Evolutionary conservation across 345 rosid genomes (phyloP).

Genomic region (Euphorbia pulcherrima): DNA sequence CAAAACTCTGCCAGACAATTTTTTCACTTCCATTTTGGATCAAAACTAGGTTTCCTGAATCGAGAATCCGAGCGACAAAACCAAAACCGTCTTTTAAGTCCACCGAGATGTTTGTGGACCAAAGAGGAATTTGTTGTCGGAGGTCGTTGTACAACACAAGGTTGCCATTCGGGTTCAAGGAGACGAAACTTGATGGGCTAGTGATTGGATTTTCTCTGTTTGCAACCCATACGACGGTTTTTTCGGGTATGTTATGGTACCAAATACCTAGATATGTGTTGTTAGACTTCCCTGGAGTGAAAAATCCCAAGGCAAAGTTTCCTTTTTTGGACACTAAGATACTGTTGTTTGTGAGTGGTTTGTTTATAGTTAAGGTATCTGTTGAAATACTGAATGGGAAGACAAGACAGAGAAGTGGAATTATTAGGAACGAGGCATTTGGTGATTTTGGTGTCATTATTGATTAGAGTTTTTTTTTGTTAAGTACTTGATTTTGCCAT

Average conservation of each 20-base stretch:
- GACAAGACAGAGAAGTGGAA: background rate
- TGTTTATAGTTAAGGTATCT: background rate
- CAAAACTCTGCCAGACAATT: constrained; percentile 20
- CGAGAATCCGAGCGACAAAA: background rate
- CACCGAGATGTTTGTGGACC: constrained; percentile 14
- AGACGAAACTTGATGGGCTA: constrained; percentile 10
- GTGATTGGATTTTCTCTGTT: constrained; percentile 15
- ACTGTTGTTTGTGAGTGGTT: background rate
- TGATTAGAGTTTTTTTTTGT: background rate
- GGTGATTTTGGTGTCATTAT: background rate
- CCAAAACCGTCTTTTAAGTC: too few relatives aligned
- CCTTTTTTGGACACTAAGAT: background rate
- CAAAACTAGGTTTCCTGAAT: constrained; percentile 17
- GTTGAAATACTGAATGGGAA: background rate
- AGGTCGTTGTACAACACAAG: background rate
- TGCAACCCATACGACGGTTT: constrained; percentile 18
- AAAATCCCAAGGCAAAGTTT: constrained; percentile 4
- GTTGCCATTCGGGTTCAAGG: background rate
- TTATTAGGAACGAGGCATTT: background rate
- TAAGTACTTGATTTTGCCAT: background rate
- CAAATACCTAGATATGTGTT: constrained; percentile 17
- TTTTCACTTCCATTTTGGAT: background rate
- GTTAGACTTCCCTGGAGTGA: constrained; percentile 7
- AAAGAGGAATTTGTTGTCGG: background rate
- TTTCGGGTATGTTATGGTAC: constrained; percentile 2